These are phyloP conservation scores for Colletotrichum aenigma DNA, from an alignment of 2,329 filamentous ascomycete species.

Conservation along the genomic window DNA sequence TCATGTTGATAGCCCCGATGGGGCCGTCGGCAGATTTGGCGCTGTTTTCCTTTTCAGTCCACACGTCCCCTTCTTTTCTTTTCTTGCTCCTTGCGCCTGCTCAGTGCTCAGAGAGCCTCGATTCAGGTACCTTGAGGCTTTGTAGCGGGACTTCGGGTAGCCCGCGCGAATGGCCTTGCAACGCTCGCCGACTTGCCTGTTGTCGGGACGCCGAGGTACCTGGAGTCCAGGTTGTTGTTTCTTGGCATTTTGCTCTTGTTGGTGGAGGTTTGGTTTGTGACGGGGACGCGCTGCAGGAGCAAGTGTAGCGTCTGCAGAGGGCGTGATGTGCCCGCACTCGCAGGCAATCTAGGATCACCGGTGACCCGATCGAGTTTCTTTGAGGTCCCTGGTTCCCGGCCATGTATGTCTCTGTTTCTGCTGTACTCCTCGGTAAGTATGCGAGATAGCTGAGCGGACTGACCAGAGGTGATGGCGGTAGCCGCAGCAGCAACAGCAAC, in stretches of 20 bases:
- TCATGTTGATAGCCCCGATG: constrained; percentile 6
- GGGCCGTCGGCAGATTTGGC: constrained; percentile 10
- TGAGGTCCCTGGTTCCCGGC: background rate
- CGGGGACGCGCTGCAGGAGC: background rate
- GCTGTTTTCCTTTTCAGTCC: background rate
- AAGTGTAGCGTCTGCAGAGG: background rate
- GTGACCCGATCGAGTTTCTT: background rate
- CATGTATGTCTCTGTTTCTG: background rate
- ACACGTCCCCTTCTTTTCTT: background rate
- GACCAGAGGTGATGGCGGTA: background rate
- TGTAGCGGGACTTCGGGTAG: constrained; percentile 1
- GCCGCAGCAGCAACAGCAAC: background rate
- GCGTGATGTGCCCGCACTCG: background rate
- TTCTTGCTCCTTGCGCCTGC: background rate
- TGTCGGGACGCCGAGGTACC: background rate
- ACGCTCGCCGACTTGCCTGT: background rate
- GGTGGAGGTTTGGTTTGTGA: background rate
- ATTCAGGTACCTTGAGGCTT: background rate
- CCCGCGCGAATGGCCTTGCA: background rate
- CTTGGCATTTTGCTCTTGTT: background rate
- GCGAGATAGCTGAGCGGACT: background rate
- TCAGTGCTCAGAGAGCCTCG: background rate
- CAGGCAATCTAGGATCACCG: background rate
- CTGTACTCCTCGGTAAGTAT: background rate
- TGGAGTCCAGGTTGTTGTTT: background rate